Conservation (phyloP, 495 filamentous ascomycete genomes). For the Thozetella sp. region DNA sequence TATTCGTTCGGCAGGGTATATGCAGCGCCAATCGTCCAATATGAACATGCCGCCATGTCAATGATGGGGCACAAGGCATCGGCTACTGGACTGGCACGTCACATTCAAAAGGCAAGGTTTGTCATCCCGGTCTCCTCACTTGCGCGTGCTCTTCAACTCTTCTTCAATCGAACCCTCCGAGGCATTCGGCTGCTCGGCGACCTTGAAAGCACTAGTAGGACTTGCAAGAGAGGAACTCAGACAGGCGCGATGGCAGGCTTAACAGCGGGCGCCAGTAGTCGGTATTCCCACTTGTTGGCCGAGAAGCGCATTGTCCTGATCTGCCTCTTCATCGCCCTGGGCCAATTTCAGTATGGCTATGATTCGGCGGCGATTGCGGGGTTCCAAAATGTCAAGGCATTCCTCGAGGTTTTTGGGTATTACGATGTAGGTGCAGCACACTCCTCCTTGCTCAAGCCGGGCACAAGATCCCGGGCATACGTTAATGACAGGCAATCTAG, state of each 20-base stretch:
- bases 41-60: not conserved
- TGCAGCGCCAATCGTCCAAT: not conserved
- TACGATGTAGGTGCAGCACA: constrained; percentile 21
- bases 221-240: not conserved
- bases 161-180: no score
- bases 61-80: not conserved
- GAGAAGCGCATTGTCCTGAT: constrained; percentile 28
- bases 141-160: no score
- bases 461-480: no score
- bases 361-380: constrained; percentile 40
- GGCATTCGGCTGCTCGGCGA: no score
- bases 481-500: constrained; percentile 14
- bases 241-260: not conserved
- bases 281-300: constrained; percentile 11
- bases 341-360: constrained; percentile 41
- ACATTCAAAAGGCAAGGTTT: not conserved
- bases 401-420: constrained; percentile 47
- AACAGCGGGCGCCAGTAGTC: not conserved
- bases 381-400: constrained; percentile 46
- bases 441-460: not conserved
- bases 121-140: not conserved
- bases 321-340: constrained; percentile 27
- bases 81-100: not conserved
- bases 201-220: no score
- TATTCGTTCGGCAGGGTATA: constrained; percentile 1